phyloP scores from a whole-genome alignment of 495 filamentous ascomycete species.

The Penicillium canescens region DNA sequence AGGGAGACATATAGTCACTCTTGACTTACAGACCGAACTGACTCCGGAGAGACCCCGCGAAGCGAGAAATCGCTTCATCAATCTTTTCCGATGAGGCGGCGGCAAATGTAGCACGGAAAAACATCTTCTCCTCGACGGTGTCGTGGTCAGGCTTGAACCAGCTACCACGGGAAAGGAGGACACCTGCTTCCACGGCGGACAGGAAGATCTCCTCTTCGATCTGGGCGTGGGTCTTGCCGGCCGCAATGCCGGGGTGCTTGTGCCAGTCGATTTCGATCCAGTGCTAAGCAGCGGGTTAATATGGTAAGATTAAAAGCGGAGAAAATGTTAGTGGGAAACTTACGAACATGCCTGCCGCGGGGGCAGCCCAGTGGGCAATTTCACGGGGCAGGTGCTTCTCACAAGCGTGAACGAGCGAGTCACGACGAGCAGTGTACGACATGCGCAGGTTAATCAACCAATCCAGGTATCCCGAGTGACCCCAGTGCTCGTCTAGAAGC shows the following conservation, averaged over 20 bases:
- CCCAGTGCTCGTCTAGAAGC: conserved; percentile 91
- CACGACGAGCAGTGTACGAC: conserved; percentile 77
- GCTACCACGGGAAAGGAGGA: conserved; percentile 76
- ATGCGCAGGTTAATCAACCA: conserved; percentile 87
- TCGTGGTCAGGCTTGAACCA: conserved; percentile 78
- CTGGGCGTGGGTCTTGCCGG: conserved; percentile 57
- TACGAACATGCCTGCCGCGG: conserved; percentile 96
- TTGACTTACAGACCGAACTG: conserved; percentile 52
- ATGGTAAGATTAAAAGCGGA: background rate
- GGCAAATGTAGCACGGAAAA: conserved; percentile 88
- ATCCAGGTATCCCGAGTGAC: conserved; percentile 84
- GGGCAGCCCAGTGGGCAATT: conserved; percentile 79
- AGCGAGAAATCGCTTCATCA: conserved; percentile 72
- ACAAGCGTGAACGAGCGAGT: conserved; percentile 79
- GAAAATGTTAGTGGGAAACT: conserved; percentile 35
- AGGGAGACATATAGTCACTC: background rate
- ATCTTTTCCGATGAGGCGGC: conserved; percentile 76
- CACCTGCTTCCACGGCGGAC: conserved; percentile 64
- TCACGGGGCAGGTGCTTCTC: conserved; percentile 75
- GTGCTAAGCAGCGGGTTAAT: conserved; percentile 49
- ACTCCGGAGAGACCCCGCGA: conserved; percentile 67
- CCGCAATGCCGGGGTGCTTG: conserved; percentile 63
- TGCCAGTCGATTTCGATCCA: conserved; percentile 81
- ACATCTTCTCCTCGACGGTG: conserved; percentile 53
- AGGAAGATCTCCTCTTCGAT: conserved; percentile 88